These are phyloP conservation scores for Nicotiana undulata DNA, from an alignment of 257 asterid species.

Conservation along the genomic window DNA sequence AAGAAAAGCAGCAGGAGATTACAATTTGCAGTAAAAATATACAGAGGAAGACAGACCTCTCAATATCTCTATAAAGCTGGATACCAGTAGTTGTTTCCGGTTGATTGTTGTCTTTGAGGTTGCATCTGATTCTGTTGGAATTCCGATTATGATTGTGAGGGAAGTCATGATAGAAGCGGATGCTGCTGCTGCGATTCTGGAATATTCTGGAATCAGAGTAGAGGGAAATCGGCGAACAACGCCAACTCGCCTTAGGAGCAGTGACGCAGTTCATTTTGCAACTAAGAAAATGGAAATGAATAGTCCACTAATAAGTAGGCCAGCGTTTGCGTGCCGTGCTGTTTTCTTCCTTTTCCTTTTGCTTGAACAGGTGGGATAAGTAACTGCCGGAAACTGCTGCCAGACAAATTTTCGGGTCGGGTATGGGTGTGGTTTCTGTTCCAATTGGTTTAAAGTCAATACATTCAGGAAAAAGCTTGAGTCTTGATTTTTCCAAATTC, in stretches of 20 bases:
- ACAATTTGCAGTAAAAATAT: background rate
- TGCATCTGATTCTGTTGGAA: slow-evolving; percentile 27
- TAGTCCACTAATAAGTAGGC: no score
- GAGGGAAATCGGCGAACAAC: slow-evolving; percentile 8
- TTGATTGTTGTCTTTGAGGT: slow-evolving; percentile 23
- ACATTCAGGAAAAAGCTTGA: no score
- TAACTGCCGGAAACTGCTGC: background rate
- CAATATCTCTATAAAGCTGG: slow-evolving; percentile 77
- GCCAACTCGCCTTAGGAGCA: slow-evolving; percentile 16
- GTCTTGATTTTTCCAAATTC: no score
- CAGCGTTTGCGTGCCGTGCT: no score
- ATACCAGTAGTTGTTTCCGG: slow-evolving; percentile 41
- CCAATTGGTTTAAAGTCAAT: no score
- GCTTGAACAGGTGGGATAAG: background rate
- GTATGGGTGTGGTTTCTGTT: background rate
- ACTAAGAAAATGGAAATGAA: background rate
- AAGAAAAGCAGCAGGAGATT: background rate
- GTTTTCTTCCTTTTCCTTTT: no score
- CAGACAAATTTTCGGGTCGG: background rate
- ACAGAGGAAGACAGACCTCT: slow-evolving; percentile 35
- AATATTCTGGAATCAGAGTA: slow-evolving; percentile 1
- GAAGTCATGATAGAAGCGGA: background rate
- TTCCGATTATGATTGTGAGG: slow-evolving; percentile 11
- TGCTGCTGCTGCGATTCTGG: background rate
- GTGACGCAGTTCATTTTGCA: background rate